Evolutionary conservation across 108 stramenopile genomes (phyloP).

Genomic region (Discostella stelligeroides): DNA sequence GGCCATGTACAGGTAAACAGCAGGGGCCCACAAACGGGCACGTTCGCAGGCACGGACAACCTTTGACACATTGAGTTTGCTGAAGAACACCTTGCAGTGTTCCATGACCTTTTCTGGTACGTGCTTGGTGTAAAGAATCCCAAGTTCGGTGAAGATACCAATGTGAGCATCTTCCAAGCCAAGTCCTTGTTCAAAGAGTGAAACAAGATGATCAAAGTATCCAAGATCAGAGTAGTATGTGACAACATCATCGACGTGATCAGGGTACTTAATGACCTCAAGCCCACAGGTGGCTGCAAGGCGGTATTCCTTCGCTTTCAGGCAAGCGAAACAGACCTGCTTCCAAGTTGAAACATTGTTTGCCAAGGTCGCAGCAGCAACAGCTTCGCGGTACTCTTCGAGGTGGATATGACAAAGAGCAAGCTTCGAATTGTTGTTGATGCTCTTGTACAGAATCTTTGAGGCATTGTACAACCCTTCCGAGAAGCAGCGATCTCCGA

Average conservation of each 20-base stretch:
- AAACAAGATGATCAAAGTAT: constrained; percentile 93
- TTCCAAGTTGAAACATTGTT: constrained; percentile 99
- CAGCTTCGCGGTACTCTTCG: constrained; percentile 98
- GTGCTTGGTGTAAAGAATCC: constrained; percentile 99
- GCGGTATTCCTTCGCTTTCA: constrained; percentile 95
- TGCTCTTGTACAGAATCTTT: constrained; percentile 95
- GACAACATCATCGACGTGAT: constrained; percentile 99
- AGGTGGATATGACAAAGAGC: constrained; percentile 98
- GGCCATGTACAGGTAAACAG: constrained; percentile 97
- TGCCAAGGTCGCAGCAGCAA: constrained; percentile 97
- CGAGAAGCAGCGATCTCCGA: constrained; percentile 95
- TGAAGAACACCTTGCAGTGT: constrained; percentile 99
- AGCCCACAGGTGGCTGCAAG: constrained; percentile 97
- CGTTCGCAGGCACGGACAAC: constrained; percentile 98
- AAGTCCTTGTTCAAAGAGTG: constrained; percentile 98
- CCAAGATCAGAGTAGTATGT: constrained; percentile 97
- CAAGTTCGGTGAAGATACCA: constrained; percentile 99
- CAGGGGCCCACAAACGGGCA: constrained; percentile 95
- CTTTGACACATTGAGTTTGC: constrained; percentile 97
- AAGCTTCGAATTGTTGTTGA: constrained; percentile 99
- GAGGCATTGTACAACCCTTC: constrained; percentile 98
- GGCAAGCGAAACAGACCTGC: constrained; percentile 96
- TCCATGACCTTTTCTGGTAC: constrained; percentile 98
- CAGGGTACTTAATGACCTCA: constrained; percentile 99
- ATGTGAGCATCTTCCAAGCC: constrained; percentile 98